A percentile compares a stretch with the other conserved stretches of the same genome.
These are phyloP conservation scores for Diaporthe citriasiana DNA, from an alignment of 2,329 filamentous ascomycete genomes.

Conservation along the genomic window DNA sequence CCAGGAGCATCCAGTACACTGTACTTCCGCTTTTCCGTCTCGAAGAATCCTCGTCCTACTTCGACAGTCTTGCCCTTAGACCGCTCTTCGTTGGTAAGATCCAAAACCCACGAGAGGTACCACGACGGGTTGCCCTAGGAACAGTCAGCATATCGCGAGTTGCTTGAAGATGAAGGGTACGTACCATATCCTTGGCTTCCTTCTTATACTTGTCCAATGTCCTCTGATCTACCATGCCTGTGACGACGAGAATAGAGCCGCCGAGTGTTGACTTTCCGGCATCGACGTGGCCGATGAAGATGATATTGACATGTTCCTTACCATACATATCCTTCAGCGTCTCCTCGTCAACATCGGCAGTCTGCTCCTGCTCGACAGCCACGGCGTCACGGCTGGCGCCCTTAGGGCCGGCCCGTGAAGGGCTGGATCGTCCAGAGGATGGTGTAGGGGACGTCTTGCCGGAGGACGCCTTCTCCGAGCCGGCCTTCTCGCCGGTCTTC, in stretches of 20 bases:
- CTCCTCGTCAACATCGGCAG: conserved; percentile 77
- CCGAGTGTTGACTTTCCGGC: conserved; percentile 97
- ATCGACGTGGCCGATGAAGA: conserved; percentile 98
- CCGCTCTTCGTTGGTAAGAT: conserved; percentile 96
- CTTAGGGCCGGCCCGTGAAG: conserved; percentile 71
- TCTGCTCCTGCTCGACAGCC: conserved; percentile 86
- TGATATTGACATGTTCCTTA: conserved; percentile 93
- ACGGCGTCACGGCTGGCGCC: conserved; percentile 77
- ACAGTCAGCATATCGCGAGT: not conserved
- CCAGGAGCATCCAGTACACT: conserved; percentile 96
- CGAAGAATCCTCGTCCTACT: conserved; percentile 95
- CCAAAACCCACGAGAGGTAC: conserved; percentile 98
- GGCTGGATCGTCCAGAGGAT: conserved; percentile 87
- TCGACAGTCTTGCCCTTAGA: conserved; percentile 98
- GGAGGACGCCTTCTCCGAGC: conserved; percentile 45
- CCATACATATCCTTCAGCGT: conserved; percentile 96
- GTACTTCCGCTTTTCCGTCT: conserved; percentile 96
- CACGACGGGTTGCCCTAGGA: conserved; percentile 87
- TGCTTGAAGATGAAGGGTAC: not conserved
- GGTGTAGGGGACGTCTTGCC: conserved; percentile 86
- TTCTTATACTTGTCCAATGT: conserved; percentile 98
- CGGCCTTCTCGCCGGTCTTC: conserved; percentile 79
- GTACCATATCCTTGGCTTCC: conserved; percentile 89
- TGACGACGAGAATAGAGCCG: conserved; percentile 91
- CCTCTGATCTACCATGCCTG: conserved; percentile 99